Evolutionary conservation across 441 rosid species (phyloP), one percentile per base, ranked within the genome.

Genomic region (Populus tomentosa): DNA sequence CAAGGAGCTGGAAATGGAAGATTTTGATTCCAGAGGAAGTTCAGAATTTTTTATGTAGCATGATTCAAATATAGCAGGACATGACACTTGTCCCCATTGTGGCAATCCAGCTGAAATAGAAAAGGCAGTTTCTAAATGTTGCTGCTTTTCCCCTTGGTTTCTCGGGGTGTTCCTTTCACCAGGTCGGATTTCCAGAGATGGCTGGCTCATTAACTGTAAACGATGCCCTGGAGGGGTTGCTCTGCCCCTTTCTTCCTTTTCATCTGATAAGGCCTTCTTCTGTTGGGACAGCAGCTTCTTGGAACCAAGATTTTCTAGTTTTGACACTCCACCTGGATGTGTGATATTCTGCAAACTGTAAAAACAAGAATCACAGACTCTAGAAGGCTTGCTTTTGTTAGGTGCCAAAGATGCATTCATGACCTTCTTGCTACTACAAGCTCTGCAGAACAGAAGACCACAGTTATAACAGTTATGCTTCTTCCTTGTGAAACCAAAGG

Each of bases 381-480:
- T 87, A 72, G 88, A 90, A 26, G 90, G 94, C 81, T 88, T 93
- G 86, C 82, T 84, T 85, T 87, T 90, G 69, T 90, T 89, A 0
- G 88, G 91, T 67, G 97, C 94, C 77, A 93, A 81, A 1, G 95
- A 86, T 42, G 96, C 93, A 73, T 89, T 91, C 18, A 76, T 82
- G 1, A 86, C 82, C 79, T 87, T 93, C 85, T 88, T 93, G 81
- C 82, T 77, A 78, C 97, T 93, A 75, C 97, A 91, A 3, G 83
- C 75, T 74, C 83, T 81, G 79, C 97, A 93, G 79, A 89, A 87
- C 75, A 88, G 84, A 68, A 88, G 87, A 64, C 95, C 97, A 62
- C 97, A 92, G 56, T 92, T 91, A 82, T 92, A 91, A 78, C 97
- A 92, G 82, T 92, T 91, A 64, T 86, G 97, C 75, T 85, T 91